A percentile compares a stretch with the other conserved stretches of the same genome.
phyloP scores from a whole-genome alignment of 2,329 filamentous ascomycete species.

The Fusarium clavum region DNA sequence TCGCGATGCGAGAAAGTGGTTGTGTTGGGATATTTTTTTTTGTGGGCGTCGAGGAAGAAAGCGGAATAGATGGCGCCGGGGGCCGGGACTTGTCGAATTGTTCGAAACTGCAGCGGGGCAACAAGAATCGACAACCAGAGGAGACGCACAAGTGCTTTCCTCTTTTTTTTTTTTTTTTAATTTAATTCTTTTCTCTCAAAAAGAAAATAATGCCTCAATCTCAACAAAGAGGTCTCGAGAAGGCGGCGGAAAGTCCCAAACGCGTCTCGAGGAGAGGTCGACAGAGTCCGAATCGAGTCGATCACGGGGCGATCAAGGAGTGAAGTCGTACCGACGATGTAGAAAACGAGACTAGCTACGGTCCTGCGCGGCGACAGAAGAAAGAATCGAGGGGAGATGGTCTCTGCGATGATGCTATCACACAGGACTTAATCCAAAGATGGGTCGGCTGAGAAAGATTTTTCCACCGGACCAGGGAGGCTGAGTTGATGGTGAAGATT shows the following conservation, averaged over 20 bases:
- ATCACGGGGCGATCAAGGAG: slow-evolving; percentile 46
- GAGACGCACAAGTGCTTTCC: slow-evolving; percentile 26
- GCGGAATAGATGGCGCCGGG: slow-evolving; percentile 43
- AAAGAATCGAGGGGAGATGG: slow-evolving; percentile 44
- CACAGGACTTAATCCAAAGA: slow-evolving; percentile 51
- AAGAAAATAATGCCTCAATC: slow-evolving; percentile 32
- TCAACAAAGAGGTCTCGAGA: slow-evolving; percentile 30
- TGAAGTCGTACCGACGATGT: slow-evolving; percentile 44
- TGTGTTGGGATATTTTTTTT: slow-evolving; percentile 40
- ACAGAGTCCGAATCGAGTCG: slow-evolving; percentile 44
- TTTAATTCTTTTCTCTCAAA: not conserved
- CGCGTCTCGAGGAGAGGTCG: slow-evolving; percentile 42
- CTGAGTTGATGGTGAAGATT: slow-evolving; percentile 53
- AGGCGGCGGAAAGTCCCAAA: slow-evolving; percentile 41
- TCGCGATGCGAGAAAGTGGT: slow-evolving; percentile 47
- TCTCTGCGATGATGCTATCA: slow-evolving; percentile 48
- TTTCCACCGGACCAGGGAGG: slow-evolving; percentile 54
- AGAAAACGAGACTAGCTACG: slow-evolving; percentile 50
- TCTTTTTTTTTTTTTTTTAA: slow-evolving; percentile 15
- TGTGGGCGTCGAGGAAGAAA: slow-evolving; percentile 41
- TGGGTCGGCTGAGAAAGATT: slow-evolving; percentile 49
- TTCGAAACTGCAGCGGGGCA: slow-evolving; percentile 40
- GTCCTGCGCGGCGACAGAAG: slow-evolving; percentile 47
- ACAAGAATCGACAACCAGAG: slow-evolving; percentile 31
- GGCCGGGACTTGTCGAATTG: slow-evolving; percentile 40